phyloP scores from a whole-genome alignment of 108 stramenopile genomes.

The Fistulifera solaris region DNA sequence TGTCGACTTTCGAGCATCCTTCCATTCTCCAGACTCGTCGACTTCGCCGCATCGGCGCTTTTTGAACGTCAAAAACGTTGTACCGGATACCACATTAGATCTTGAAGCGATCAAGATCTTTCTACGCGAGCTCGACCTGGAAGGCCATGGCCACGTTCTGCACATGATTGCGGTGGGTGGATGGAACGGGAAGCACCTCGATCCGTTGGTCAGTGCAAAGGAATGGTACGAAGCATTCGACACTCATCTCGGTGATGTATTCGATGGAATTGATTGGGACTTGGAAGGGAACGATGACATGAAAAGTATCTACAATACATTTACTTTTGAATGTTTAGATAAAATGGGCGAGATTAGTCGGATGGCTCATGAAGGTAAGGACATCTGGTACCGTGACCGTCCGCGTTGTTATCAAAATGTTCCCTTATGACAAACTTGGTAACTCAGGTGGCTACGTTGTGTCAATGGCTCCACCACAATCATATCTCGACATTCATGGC shows the following conservation, averaged over 20 bases:
- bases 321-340: constrained; percentile 44
- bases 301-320: constrained; percentile 27
- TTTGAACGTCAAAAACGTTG: not conserved
- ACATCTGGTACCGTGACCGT: not conserved
- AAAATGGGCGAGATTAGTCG: constrained; percentile 49
- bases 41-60: not conserved
- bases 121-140: constrained; percentile 16
- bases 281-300: constrained; percentile 70
- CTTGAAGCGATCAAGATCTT: constrained; percentile 21
- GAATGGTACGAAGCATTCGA: constrained; percentile 38
- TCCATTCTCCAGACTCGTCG: not conserved
- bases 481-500: constrained; percentile 58
- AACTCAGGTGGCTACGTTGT: constrained; percentile 56
- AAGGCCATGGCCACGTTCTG: constrained; percentile 31
- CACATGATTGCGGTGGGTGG: constrained; percentile 69
- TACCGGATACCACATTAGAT: constrained; percentile 21
- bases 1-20: constrained; percentile 7
- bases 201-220: constrained; percentile 18
- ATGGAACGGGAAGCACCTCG: constrained; percentile 74
- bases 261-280: constrained; percentile 85
- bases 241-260: constrained; percentile 25
- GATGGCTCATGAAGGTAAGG: constrained; percentile 16
- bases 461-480: constrained; percentile 76
- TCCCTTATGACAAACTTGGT: not conserved
- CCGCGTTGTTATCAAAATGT: not conserved